Percentiles rank a stretch among this genome's conserved stretches.
Evolutionary conservation across 2,329 filamentous ascomycete genomes (phyloP).

Genomic region (Cladosporium sp.): DNA sequence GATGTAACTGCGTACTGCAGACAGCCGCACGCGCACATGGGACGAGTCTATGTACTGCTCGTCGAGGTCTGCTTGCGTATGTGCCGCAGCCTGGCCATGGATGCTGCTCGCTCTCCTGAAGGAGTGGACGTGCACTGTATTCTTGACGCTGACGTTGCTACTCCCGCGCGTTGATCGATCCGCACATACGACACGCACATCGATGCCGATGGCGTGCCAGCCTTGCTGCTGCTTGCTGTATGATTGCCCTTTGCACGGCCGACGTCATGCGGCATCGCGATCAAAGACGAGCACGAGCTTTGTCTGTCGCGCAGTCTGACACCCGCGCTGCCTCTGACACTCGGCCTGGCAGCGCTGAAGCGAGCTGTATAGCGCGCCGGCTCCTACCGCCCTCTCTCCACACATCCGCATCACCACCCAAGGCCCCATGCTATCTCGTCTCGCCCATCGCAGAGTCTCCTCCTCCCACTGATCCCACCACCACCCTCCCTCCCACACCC

Average conservation of each 20-base stretch:
- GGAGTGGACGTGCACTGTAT: background rate
- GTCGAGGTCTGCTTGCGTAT: background rate
- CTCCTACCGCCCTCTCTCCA: background rate
- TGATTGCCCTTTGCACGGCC: background rate
- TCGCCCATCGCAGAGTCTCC: background rate
- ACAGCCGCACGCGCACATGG: background rate
- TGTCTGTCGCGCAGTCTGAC: background rate
- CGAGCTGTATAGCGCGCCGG: background rate
- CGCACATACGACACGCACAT: background rate
- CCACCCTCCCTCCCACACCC: background rate
- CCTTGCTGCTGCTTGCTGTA: too few relatives aligned
- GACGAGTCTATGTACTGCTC: background rate
- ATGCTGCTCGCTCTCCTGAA: background rate
- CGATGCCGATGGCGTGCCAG: background rate
- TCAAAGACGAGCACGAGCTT: background rate
- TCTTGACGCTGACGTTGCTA: background rate
- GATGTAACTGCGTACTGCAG: background rate
- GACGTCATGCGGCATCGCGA: background rate
- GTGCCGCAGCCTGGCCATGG: too few relatives aligned
- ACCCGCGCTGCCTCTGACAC: background rate
- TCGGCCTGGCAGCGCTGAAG: background rate
- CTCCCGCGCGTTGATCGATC: background rate
- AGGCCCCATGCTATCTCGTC: background rate
- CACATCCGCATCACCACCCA: conserved; percentile 3
- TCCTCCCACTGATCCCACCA: background rate